These are phyloP conservation scores for Clarireedia monteithiana DNA, from an alignment of 2,329 filamentous ascomycete genomes.

Conservation along the genomic window DNA sequence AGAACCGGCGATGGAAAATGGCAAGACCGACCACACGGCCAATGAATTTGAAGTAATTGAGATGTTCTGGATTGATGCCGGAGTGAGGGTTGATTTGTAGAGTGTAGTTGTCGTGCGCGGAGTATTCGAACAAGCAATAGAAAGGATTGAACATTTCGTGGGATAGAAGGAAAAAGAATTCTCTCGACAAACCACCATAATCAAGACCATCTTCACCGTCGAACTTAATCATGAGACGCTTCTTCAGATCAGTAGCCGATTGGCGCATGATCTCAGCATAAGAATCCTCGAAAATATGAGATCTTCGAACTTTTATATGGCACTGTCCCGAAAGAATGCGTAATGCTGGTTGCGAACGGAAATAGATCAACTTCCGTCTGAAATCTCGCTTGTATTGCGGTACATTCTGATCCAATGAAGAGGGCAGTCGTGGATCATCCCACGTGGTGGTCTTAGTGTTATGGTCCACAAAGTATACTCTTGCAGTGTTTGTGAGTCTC, in stretches of 20 bases:
- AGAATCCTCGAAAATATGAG: constrained; percentile 97
- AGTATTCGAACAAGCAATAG: constrained; percentile 99
- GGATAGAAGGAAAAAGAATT: constrained; percentile 98
- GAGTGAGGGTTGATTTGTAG: constrained; percentile 99
- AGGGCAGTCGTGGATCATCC: constrained; percentile 93
- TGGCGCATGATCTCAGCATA: constrained; percentile 98
- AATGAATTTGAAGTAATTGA: constrained; percentile 99
- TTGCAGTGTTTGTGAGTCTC: constrained; percentile 94
- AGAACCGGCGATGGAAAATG: constrained; percentile 95
- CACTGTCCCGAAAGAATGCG: constrained; percentile 94
- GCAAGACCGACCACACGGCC: constrained; percentile 92
- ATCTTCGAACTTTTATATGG: constrained; percentile 93
- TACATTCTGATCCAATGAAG: constrained; percentile 94
- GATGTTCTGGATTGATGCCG: constrained; percentile 96
- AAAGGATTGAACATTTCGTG: constrained; percentile 99
- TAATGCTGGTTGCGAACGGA: constrained; percentile 93
- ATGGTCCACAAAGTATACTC: constrained; percentile 98
- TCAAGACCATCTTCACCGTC: constrained; percentile 97
- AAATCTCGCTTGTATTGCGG: constrained; percentile 99
- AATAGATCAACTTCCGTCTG: constrained; percentile 95
- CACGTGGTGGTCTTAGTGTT: constrained; percentile 99
- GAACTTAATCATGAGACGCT: constrained; percentile 98
- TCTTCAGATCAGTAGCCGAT: constrained; percentile 92
- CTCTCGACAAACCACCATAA: constrained; percentile 93
- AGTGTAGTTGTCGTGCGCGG: constrained; percentile 98